These are phyloP conservation scores for Fusarium proliferatum DNA, from an alignment of 2,329 filamentous ascomycete genomes.

Conservation along the genomic window DNA sequence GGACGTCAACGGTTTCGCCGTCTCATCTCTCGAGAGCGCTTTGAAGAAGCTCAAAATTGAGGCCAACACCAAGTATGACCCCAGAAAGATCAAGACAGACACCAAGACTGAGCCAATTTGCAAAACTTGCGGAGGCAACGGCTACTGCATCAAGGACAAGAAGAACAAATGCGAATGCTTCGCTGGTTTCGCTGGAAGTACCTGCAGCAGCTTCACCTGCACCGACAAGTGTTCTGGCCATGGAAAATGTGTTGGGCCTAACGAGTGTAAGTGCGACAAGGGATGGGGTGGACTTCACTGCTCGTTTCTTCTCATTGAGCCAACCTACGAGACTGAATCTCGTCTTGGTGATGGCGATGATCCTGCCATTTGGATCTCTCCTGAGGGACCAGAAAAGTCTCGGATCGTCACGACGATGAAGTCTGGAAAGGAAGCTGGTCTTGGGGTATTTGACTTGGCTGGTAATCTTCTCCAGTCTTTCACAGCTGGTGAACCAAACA, in stretches of 20 bases:
- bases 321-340: slow-evolving; percentile 56
- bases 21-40: slow-evolving; percentile 51
- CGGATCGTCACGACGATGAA: slow-evolving; percentile 65
- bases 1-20: slow-evolving; percentile 52
- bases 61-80: slow-evolving; percentile 53
- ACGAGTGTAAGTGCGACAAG: slow-evolving; percentile 54
- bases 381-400: slow-evolving; percentile 53
- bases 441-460: slow-evolving; percentile 61
- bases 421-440: slow-evolving; percentile 59
- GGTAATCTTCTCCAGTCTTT: slow-evolving; percentile 61
- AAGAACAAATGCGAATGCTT: slow-evolving; percentile 55
- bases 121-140: slow-evolving; percentile 50
- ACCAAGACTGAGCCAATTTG: slow-evolving; percentile 46
- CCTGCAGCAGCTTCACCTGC: slow-evolving; percentile 53
- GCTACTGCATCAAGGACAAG: slow-evolving; percentile 50
- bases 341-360: slow-evolving; percentile 60
- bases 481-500: slow-evolving; percentile 61
- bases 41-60: slow-evolving; percentile 50
- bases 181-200: slow-evolving; percentile 53
- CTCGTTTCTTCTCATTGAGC: slow-evolving; percentile 56
- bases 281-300: slow-evolving; percentile 60
- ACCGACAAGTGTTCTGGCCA: slow-evolving; percentile 54
- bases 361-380: slow-evolving; percentile 61
- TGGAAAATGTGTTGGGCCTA: slow-evolving; percentile 56
- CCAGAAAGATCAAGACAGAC: slow-evolving; percentile 43